phyloP scores from a whole-genome alignment of 768 basidiomycete species.

The Serendipita vermifera region DNA sequence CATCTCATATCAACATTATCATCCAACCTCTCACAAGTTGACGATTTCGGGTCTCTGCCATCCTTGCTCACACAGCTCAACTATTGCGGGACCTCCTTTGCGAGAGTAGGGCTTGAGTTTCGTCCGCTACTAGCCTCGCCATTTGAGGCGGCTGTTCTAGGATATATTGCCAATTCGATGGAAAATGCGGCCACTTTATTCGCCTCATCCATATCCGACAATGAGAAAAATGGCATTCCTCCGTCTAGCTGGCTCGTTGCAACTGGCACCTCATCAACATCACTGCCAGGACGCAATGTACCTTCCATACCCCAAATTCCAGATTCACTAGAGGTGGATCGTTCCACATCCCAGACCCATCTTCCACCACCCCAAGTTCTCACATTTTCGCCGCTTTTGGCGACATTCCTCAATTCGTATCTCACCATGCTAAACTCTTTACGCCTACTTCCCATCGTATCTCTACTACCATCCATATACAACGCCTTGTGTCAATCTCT shows the following conservation, averaged over 20 bases:
- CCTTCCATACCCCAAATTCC: constrained; percentile 23
- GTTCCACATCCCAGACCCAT: constrained; percentile 3
- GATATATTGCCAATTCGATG: constrained; percentile 43
- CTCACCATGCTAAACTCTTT: constrained; percentile 65
- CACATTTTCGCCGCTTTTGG: constrained; percentile 63
- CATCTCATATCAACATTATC: constrained; percentile 57
- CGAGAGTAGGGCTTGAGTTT: constrained; percentile 89
- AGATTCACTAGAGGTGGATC: constrained; percentile 16
- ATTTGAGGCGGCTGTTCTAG: constrained; percentile 49
- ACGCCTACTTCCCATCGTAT: constrained; percentile 63
- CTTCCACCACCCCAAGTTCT: constrained; percentile 35
- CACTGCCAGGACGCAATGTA: constrained; percentile 34
- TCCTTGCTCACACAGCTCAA: constrained; percentile 85
- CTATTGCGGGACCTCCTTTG: constrained; percentile 85
- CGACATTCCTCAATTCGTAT: constrained; percentile 56
- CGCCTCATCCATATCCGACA: constrained; percentile 16
- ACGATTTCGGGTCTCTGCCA: constrained; percentile 51
- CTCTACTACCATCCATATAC: constrained; percentile 39
- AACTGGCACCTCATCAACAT: constrained; percentile 14
- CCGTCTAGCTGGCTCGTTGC: constrained; percentile 19
- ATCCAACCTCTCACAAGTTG: constrained; percentile 45
- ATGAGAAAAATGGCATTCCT: constrained; percentile 16
- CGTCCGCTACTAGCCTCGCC: constrained; percentile 50
- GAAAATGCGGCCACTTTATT: constrained; percentile 25
- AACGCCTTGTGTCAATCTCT: constrained; percentile 41